These are phyloP conservation scores for Fragaria vesca DNA, from an alignment of 306 rosid species.

Conservation along the genomic window DNA sequence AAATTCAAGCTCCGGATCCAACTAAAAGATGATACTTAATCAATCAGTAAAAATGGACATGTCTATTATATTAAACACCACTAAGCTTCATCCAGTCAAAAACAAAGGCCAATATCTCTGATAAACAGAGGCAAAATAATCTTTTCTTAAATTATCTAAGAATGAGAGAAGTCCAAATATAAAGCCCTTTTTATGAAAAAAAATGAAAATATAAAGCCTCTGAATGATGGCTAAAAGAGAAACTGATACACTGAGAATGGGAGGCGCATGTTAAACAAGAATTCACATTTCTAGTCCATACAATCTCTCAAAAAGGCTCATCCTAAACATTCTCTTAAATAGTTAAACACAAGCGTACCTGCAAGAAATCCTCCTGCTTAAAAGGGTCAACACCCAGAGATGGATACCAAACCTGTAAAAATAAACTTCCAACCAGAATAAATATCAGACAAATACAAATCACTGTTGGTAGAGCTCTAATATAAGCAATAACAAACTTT, in stretches of 20 bases:
- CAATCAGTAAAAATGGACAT: slow-evolving; percentile 25
- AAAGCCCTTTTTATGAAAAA: not conserved
- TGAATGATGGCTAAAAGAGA: not conserved
- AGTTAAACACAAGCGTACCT: slow-evolving; percentile 53
- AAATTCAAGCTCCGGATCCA: slow-evolving; percentile 99
- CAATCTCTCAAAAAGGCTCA: slow-evolving; percentile 16
- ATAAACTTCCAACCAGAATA: slow-evolving; percentile 54
- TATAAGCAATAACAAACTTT: not conserved
- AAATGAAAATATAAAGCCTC: not conserved
- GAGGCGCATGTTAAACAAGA: not conserved
- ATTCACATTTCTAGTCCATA: slow-evolving; percentile 2
- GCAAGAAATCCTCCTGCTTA: slow-evolving; percentile 98
- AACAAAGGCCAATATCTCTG: not conserved
- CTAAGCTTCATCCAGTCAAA: slow-evolving; percentile 19
- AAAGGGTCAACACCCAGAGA: slow-evolving; percentile 81
- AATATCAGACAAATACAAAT: slow-evolving; percentile 49
- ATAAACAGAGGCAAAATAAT: not conserved
- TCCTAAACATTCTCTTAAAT: slow-evolving; percentile 18
- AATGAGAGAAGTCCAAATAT: slow-evolving; percentile 1
- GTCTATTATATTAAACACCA: slow-evolving; percentile 18
- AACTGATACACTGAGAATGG: slow-evolving; percentile 6
- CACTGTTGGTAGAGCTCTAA: slow-evolving; percentile 19
- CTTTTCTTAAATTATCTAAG: not conserved
- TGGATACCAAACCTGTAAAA: slow-evolving; percentile 99
- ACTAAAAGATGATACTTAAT: slow-evolving; percentile 42